Base-by-base conservation (phyloP, 495 filamentous ascomycete genomes). In the Evernia prunastri region DNA sequence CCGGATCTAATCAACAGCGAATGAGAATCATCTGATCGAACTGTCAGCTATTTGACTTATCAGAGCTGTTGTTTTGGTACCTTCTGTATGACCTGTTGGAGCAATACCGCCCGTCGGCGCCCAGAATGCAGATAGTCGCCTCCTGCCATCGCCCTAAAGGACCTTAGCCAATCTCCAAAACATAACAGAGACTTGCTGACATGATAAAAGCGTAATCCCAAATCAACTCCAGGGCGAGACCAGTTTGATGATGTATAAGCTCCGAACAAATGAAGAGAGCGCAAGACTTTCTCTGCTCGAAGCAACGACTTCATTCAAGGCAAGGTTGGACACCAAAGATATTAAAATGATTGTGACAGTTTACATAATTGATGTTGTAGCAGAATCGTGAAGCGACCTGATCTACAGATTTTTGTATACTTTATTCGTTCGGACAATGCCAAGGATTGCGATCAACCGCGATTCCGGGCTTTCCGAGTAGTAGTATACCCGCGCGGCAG, bases 1-100 rank as follows among this genome's bases (percentile, higher is more conserved):
- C 92, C 92, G 42, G 86, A 88, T 62, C 87, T 81, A 18, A 94
- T 75, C 42, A 97, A 79, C 40, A 89, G 83, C 12, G 86, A 80
- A 75, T 96, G 86, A 49, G 83, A 83, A 77, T 91, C 88, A 80
- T 79, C 78, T 81, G 47, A n/a, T 29, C 9, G 27, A 1, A 4
- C 18, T 47, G 43, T 69, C 27, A 69, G 64, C 8, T 13, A 12
- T 15, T 12, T 6, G 15, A 9, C 43, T 25, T n/a, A 39, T 18
- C 17, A 37, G 9, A 62, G 27, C 13, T 39, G 18, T 36, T 33
- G 18, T 11, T 20, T 31, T 20, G 51, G 42, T 51, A 66, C 63
- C 63, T 29, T 58, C 18, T 2, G 54, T 33, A 23, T 47, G 49
- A 23, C 57, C 29, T 36, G 60, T 42, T 7, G 58, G 39, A 5